phyloP scores from a whole-genome alignment of 2,329 filamentous ascomycete genomes.

The Fusarium begoniae region DNA sequence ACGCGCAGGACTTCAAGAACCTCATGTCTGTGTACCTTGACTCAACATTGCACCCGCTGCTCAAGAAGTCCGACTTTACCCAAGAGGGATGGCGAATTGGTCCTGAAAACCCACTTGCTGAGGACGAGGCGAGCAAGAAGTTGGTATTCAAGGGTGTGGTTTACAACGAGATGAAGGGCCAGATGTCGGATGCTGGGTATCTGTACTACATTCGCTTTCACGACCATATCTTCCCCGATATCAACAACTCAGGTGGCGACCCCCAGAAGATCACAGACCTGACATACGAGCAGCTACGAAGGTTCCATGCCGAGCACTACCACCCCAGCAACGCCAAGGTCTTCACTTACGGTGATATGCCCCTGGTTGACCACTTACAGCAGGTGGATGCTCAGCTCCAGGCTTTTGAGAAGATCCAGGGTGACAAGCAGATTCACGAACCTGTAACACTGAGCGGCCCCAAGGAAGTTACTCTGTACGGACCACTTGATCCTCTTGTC shows the following conservation, averaged over 20 bases:
- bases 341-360: constrained; percentile 94
- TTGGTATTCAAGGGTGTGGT: constrained; percentile 97
- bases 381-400: constrained; percentile 80
- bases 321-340: constrained; percentile 98
- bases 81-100: constrained; percentile 98
- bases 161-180: constrained; percentile 99
- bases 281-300: constrained; percentile 87
- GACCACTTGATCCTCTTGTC: constrained; percentile 87
- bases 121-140: constrained; percentile 66
- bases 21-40: constrained; percentile 97
- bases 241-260: constrained; percentile 97
- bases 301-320: constrained; percentile 92
- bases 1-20: constrained; percentile 93
- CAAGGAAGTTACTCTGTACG: constrained; percentile 74
- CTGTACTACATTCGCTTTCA: constrained; percentile 96
- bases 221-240: constrained; percentile 90
- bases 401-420: constrained; percentile 74
- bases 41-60: constrained; percentile 86
- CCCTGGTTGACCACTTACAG: constrained; percentile 79
- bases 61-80: constrained; percentile 91
- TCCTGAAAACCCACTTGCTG: constrained; percentile 82
- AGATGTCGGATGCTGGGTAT: constrained; percentile 97
- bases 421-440: constrained; percentile 77
- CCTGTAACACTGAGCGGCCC: constrained; percentile 80
- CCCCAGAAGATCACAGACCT: constrained; percentile 96